Evolutionary conservation across 441 rosid species (phyloP).

Genomic region (Gossypium trilobum): DNA sequence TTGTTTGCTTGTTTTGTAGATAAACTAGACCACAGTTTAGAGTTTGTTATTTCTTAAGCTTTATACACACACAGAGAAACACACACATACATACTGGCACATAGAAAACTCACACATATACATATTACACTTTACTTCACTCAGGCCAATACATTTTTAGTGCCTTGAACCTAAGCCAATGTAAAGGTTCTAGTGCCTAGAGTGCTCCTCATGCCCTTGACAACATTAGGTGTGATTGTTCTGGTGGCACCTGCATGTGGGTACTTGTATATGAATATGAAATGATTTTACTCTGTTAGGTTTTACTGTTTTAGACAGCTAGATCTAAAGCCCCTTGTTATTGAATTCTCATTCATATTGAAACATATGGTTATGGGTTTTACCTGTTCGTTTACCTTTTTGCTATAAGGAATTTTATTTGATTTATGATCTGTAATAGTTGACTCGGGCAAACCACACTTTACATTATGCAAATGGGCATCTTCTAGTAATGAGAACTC

Average conservation of each 20-base stretch:
- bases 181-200: too few species aligned
- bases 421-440: slow-evolving; percentile 22
- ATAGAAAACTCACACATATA: too few species aligned
- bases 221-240: not conserved
- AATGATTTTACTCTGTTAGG: not conserved
- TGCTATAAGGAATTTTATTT: not conserved
- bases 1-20: too few species aligned
- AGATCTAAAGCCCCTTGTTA: not conserved
- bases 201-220: too few species aligned
- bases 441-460: slow-evolving; percentile 44
- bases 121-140: too few species aligned
- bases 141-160: too few species aligned
- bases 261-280: not conserved
- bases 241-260: not conserved
- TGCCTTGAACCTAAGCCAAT: too few species aligned
- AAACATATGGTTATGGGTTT: not conserved
- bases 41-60: too few species aligned
- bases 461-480: slow-evolving; percentile 66
- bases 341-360: not conserved
- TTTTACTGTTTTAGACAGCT: not conserved
- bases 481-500: slow-evolving; percentile 28
- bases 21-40: too few species aligned
- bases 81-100: too few species aligned
- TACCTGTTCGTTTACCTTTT: not conserved
- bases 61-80: too few species aligned